phyloP scores from a whole-genome alignment of 257 asterid species.

The Cruciata laevipes region DNA sequence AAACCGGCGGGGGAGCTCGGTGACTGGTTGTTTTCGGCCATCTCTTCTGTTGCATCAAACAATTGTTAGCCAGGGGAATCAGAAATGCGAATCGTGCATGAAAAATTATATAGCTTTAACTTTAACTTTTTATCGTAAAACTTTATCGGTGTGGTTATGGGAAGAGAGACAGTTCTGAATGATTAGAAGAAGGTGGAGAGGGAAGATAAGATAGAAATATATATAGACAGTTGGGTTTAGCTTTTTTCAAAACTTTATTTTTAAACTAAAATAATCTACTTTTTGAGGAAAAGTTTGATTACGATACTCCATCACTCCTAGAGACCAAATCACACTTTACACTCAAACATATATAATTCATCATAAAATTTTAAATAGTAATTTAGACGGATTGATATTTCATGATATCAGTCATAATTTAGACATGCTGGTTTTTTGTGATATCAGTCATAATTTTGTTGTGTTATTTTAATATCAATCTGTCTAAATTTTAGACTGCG shows the following conservation, averaged over 20 bases:
- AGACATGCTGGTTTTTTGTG: no score
- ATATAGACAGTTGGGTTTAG: background rate
- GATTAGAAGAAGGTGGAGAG: background rate
- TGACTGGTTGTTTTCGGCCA: conserved; percentile 31
- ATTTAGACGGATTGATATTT: no score
- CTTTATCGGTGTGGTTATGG: background rate
- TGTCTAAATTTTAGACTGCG: no score
- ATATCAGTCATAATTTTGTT: no score
- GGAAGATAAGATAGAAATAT: background rate
- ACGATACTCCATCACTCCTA: background rate
- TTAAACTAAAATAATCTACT: background rate
- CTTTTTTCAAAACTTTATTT: background rate
- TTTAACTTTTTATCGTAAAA: background rate
- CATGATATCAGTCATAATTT: no score
- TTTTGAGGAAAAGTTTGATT: background rate
- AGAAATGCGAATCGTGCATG: background rate
- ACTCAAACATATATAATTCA: background rate
- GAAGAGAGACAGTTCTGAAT: background rate
- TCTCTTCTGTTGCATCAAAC: conserved; percentile 15
- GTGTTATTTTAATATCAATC: no score
- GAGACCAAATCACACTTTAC: background rate
- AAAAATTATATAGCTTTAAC: background rate
- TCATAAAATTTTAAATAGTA: background rate
- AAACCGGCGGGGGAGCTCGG: conserved; percentile 35
- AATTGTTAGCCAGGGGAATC: background rate